phyloP scores from a whole-genome alignment of 805 yeast species.

The Yamadazyma olivae region DNA sequence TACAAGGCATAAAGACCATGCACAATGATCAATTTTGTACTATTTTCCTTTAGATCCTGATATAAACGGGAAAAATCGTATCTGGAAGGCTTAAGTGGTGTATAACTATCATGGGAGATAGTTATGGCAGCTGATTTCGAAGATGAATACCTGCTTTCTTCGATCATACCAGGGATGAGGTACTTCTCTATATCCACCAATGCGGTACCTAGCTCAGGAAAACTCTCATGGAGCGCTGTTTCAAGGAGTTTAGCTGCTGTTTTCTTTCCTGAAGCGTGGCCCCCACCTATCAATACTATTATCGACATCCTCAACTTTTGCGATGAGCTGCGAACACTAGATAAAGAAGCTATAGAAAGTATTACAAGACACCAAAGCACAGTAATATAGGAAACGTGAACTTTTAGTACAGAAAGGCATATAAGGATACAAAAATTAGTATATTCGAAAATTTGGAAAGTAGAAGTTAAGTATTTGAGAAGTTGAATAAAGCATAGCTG shows the following conservation, averaged over 20 bases:
- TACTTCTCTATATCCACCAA: constrained; percentile 46
- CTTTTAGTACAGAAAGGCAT: too few relatives aligned
- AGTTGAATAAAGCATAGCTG: too few relatives aligned
- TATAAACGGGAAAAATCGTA: constrained; percentile 33
- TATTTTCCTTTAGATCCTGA: constrained; percentile 2
- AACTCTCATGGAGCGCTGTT: constrained; percentile 18
- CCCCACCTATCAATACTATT: constrained; percentile 57
- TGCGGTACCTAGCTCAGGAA: constrained; percentile 19
- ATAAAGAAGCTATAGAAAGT: too few relatives aligned
- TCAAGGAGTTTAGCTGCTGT: constrained; percentile 37
- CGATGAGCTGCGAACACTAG: too few relatives aligned
- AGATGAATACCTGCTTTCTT: constrained; percentile 17
- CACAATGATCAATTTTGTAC: constrained; percentile 40
- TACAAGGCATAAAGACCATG: constrained; percentile 82
- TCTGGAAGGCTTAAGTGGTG: constrained; percentile 37
- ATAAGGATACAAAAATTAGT: too few relatives aligned
- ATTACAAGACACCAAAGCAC: too few relatives aligned
- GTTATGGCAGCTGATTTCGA: constrained; percentile 27
- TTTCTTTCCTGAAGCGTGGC: constrained; percentile 56
- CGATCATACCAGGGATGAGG: constrained; percentile 19
- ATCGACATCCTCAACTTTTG: constrained; percentile 15
- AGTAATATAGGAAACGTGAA: too few relatives aligned
- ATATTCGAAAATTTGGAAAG: too few relatives aligned
- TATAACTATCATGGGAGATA: constrained; percentile 16
- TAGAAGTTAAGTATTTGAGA: too few relatives aligned